phyloP scores from a whole-genome alignment of 441 rosid genomes.

The Bruguiera hainesii region DNA sequence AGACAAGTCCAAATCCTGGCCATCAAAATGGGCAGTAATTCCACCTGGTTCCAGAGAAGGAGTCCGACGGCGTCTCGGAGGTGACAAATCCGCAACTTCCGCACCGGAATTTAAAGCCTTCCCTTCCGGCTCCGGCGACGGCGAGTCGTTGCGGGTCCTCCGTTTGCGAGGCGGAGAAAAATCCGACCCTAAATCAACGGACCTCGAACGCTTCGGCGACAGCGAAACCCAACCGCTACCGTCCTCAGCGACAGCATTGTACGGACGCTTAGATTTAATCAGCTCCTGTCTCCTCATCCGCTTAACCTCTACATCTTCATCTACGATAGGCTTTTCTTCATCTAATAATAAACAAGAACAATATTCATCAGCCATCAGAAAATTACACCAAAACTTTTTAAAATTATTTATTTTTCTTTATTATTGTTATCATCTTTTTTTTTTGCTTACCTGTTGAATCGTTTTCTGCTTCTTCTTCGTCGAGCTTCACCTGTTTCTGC shows the following conservation, averaged over 20 bases:
- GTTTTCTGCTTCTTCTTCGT: slow-evolving; percentile 49
- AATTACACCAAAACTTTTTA: neutral
- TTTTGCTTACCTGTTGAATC: slow-evolving; percentile 57
- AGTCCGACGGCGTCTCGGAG: slow-evolving; percentile 24
- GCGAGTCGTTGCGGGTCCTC: slow-evolving; percentile 52
- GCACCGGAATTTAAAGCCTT: slow-evolving; percentile 20
- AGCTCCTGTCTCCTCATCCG: slow-evolving; percentile 78
- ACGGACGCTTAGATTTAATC: slow-evolving; percentile 53
- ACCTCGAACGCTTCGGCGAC: slow-evolving; percentile 25
- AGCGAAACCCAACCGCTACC: slow-evolving; percentile 92
- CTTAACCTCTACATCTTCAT: slow-evolving; percentile 89
- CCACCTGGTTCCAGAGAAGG: slow-evolving; percentile 22
- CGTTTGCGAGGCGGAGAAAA: slow-evolving; percentile 55
- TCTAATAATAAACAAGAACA: slow-evolving; percentile 22
- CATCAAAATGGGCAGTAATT: neutral
- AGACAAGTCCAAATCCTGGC: slow-evolving; percentile 35
- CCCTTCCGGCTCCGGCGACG: slow-evolving; percentile 50
- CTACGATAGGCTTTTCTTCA: slow-evolving; percentile 68
- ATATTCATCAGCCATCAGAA: neutral
- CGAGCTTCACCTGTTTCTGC: slow-evolving; percentile 66
- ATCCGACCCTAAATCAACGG: slow-evolving; percentile 31
- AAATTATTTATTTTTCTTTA: neutral
- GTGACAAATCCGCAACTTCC: slow-evolving; percentile 44
- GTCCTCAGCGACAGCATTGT: slow-evolving; percentile 76
- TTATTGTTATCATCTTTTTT: neutral